Evolutionary conservation across 1,139 yeast genomes (phyloP).

Genomic region (Yamadazyma siamensis): DNA sequence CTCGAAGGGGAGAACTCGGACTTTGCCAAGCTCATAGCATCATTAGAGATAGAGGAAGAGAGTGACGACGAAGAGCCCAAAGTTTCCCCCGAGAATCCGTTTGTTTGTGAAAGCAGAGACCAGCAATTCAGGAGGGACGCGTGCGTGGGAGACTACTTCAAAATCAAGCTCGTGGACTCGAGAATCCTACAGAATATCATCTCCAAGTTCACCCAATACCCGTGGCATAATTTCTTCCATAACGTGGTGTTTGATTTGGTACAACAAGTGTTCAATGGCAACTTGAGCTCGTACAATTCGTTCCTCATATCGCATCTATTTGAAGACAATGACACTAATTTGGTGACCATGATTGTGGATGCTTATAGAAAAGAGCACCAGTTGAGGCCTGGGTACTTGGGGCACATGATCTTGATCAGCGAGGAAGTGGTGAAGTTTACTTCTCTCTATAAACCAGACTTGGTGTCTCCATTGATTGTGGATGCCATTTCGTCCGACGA

Average conservation of each 20-base stretch:
- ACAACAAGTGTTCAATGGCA: slow-evolving; percentile 49
- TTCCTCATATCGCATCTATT: slow-evolving; percentile 45
- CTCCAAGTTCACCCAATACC: slow-evolving; percentile 35
- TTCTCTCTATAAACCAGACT: slow-evolving; percentile 46
- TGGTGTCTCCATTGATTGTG: slow-evolving; percentile 43
- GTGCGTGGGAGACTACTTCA: slow-evolving; percentile 44
- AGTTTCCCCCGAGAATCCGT: slow-evolving; percentile 46
- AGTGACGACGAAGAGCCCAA: slow-evolving; percentile 48
- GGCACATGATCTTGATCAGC: slow-evolving; percentile 44
- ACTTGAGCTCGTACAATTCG: slow-evolving; percentile 46
- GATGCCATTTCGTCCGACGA: slow-evolving; percentile 32
- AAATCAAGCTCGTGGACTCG: slow-evolving; percentile 42
- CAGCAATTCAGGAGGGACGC: slow-evolving; percentile 30
- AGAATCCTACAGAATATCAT: slow-evolving; percentile 32
- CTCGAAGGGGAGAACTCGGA: slow-evolving; percentile 12
- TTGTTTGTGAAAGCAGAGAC: slow-evolving; percentile 41
- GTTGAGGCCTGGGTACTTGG: slow-evolving; percentile 47
- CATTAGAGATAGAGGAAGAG: slow-evolving; percentile 28
- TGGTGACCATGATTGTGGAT: slow-evolving; percentile 32
- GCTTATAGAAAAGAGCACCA: slow-evolving; percentile 24
- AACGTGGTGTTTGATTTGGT: slow-evolving; percentile 49
- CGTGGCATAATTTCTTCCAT: slow-evolving; percentile 51
- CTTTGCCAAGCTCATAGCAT: slow-evolving; percentile 15
- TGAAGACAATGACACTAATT: slow-evolving; percentile 25
- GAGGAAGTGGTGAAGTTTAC: slow-evolving; percentile 51